These are phyloP conservation scores for Ceratocystis cacaofunesta DNA, from an alignment of 2,329 filamentous ascomycete species.

Conservation along the genomic window DNA sequence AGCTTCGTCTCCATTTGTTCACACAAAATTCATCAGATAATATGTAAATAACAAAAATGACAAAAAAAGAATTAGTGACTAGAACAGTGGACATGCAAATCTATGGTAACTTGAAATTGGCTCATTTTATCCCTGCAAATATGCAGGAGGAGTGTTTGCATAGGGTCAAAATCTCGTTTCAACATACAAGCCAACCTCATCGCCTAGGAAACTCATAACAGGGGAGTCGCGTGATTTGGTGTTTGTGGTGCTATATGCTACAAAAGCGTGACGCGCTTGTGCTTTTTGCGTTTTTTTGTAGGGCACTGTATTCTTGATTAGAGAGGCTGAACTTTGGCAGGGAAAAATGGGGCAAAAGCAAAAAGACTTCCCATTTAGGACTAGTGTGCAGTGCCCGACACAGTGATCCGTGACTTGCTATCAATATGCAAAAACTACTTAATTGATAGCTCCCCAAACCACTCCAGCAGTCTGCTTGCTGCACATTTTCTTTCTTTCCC, in stretches of 20 bases:
- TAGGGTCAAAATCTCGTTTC: not conserved
- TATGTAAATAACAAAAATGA: not conserved
- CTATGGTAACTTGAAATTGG: not conserved
- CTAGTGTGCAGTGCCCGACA: slow-evolving; percentile 16
- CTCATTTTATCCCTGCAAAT: slow-evolving; percentile 3
- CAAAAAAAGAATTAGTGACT: not conserved
- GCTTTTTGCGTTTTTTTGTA: not conserved
- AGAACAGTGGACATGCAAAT: not conserved
- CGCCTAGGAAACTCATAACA: slow-evolving; percentile 1
- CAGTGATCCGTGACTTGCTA: slow-evolving; percentile 37
- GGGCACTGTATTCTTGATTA: slow-evolving; percentile 1
- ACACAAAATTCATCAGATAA: not conserved
- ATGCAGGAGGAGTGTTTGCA: slow-evolving; percentile 7
- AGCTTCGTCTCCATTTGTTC: not conserved
- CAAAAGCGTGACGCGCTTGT: not conserved
- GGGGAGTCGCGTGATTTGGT: not conserved
- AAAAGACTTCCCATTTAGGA: slow-evolving; percentile 20
- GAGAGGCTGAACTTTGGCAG: slow-evolving; percentile 11
- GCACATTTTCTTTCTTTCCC: slow-evolving; percentile 19
- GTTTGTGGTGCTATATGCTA: not conserved
- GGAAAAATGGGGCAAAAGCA: slow-evolving; percentile 18
- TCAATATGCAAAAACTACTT: slow-evolving; percentile 41
- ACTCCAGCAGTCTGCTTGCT: not conserved
- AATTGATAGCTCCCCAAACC: slow-evolving; percentile 26
- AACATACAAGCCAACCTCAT: not conserved